phyloP scores from a whole-genome alignment of 148 eudicot species.

The Persicaria maculosa region DNA sequence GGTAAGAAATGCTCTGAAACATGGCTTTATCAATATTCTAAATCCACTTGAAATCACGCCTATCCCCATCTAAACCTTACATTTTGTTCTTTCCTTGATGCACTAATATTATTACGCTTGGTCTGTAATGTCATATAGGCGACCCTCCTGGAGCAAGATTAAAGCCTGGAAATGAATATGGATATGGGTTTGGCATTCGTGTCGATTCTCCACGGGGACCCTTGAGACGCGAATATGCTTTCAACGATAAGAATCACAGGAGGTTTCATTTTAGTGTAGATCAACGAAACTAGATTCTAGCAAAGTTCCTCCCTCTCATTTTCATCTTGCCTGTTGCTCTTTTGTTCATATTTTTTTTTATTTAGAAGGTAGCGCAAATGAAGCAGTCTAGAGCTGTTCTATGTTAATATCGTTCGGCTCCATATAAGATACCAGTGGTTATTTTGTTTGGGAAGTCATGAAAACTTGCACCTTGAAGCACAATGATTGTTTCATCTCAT shows the following conservation, averaged over 20 bases:
- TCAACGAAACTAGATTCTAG: constrained; percentile 43
- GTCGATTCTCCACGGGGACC: constrained; percentile 96
- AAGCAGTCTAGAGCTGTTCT: no score
- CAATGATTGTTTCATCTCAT: no score
- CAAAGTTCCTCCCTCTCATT: neutral
- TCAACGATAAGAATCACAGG: constrained; percentile 56
- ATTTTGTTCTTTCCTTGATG: neutral
- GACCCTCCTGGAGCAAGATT: constrained; percentile 94
- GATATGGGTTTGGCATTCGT: constrained; percentile 81
- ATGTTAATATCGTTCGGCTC: no score
- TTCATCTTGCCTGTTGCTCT: no score
- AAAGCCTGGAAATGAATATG: constrained; percentile 94
- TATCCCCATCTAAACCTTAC: neutral
- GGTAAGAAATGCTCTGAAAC: neutral
- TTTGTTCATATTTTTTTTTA: no score
- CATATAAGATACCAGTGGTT: no score
- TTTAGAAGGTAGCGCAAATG: no score
- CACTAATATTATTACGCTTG: no score
- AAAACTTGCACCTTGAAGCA: no score
- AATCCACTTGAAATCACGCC: no score
- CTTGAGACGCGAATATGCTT: constrained; percentile 82
- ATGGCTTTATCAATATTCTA: neutral
- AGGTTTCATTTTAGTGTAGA: constrained; percentile 98
- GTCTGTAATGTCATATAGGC: constrained; percentile 29
- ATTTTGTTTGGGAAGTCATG: no score